Evolutionary conservation across 495 filamentous ascomycete genomes (phyloP).

Genomic region (Letharia lupina): DNA sequence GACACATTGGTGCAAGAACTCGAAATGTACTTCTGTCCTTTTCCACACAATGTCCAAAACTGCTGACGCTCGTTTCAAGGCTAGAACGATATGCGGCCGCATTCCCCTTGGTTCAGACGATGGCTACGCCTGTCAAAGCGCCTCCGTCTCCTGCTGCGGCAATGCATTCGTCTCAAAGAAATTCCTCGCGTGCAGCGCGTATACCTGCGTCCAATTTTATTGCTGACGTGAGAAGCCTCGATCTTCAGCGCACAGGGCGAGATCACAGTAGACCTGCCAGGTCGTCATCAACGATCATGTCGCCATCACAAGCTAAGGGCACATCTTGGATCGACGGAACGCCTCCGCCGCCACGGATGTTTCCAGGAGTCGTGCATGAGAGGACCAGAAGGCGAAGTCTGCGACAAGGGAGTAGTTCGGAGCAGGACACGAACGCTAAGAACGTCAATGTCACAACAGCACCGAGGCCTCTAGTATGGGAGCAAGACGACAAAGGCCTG

Average conservation of each 20-base stretch:
- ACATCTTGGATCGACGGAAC: conserved; percentile 25
- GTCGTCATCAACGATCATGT: conserved; percentile 21
- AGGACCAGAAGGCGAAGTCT: conserved; percentile 44
- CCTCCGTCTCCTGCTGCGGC: conserved; percentile 15
- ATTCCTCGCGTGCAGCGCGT: conserved; percentile 4
- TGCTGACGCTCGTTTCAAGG: conserved; percentile 11
- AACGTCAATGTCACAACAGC: conserved; percentile 7
- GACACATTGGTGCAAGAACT: conserved; percentile 75
- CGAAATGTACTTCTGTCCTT: conserved; percentile 54
- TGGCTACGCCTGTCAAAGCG: background rate
- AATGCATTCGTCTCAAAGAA: conserved; percentile 4
- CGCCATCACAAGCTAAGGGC: conserved; percentile 21
- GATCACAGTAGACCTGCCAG: conserved; percentile 15
- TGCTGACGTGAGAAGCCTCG: conserved; percentile 31
- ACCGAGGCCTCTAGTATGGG: background rate
- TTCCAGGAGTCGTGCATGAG: conserved; percentile 62
- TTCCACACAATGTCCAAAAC: background rate
- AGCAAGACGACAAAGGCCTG: conserved; percentile 48
- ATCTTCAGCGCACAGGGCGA: conserved; percentile 18
- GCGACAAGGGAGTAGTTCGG: conserved; percentile 30
- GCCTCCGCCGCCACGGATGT: conserved; percentile 55
- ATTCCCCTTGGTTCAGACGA: background rate
- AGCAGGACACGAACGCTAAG: conserved; percentile 26
- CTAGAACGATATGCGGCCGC: conserved; percentile 22
- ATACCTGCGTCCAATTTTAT: conserved; percentile 16